A percentile compares a stretch with the other conserved stretches of the same genome.
Conservation (phyloP, 495 filamentous ascomycete genomes). For the Poronia punctata region DNA sequence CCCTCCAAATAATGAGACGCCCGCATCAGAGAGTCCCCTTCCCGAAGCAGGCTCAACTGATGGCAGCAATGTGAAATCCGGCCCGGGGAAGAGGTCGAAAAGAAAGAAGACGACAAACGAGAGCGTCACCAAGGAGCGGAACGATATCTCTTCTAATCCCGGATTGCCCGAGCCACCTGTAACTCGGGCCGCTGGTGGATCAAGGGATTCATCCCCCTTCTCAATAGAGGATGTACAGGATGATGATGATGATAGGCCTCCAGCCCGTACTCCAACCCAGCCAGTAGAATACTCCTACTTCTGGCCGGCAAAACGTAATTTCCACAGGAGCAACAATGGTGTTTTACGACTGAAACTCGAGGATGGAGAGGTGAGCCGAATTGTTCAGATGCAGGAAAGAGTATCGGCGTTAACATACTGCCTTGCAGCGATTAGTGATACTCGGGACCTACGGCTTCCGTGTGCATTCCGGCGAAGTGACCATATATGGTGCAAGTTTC, state of each 20-base stretch:
- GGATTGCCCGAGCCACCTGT: neutral
- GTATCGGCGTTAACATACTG: constrained; percentile 3
- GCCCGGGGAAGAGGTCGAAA: constrained; percentile 4
- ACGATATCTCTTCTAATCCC: too few relatives aligned
- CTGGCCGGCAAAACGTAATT: constrained; percentile 36
- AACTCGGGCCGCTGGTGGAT: neutral
- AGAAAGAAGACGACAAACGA: neutral
- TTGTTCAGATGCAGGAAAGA: neutral
- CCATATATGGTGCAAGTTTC: constrained; percentile 61
- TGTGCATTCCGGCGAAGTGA: constrained; percentile 51
- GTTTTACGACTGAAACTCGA: constrained; percentile 26
- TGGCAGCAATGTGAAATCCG: neutral
- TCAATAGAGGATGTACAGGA: constrained; percentile 12
- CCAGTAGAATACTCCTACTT: constrained; percentile 36
- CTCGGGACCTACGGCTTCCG: constrained; percentile 70
- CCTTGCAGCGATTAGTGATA: constrained; percentile 53
- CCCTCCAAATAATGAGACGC: neutral
- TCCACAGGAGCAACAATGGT: constrained; percentile 30
- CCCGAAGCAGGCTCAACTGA: neutral
- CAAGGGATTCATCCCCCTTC: constrained; percentile 13
- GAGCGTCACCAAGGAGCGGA: too few relatives aligned
- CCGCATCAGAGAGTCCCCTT: neutral
- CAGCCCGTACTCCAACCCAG: neutral
- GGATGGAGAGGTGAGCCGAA: constrained; percentile 40
- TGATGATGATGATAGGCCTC: neutral